These are phyloP conservation scores for Ceratocystis huliohia DNA, from an alignment of 2,329 filamentous ascomycete species.

Conservation along the genomic window DNA sequence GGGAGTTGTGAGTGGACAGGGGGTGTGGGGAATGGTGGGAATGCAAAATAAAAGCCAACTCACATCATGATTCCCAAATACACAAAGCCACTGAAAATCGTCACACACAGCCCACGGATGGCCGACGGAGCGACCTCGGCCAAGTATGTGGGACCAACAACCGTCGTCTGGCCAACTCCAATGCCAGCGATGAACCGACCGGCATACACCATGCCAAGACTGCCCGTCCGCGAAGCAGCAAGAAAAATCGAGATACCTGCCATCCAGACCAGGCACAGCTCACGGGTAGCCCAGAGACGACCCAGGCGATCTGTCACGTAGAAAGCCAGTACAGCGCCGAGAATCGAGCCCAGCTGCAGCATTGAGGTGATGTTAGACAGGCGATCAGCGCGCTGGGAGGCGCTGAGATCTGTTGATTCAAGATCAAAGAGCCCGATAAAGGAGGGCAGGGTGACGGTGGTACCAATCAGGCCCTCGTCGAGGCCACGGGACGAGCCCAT, in stretches of 20 bases:
- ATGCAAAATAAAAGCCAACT: background rate
- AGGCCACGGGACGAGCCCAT: slow-evolving; percentile 66
- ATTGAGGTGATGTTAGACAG: slow-evolving; percentile 67
- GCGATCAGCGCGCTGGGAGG: slow-evolving; percentile 49
- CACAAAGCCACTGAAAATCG: slow-evolving; percentile 41
- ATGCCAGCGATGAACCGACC: slow-evolving; percentile 54
- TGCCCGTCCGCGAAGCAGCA: slow-evolving; percentile 38
- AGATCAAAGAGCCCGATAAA: slow-evolving; percentile 38
- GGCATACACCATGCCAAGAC: slow-evolving; percentile 46
- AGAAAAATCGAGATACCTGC: slow-evolving; percentile 47
- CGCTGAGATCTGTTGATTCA: slow-evolving; percentile 40
- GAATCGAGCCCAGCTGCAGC: slow-evolving; percentile 68
- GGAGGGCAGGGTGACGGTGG: slow-evolving; percentile 32
- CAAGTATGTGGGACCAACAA: slow-evolving; percentile 59
- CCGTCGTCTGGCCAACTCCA: slow-evolving; percentile 53
- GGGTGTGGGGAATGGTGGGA: too few relatives aligned
- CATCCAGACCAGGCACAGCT: slow-evolving; percentile 46
- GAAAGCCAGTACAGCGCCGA: slow-evolving; percentile 52
- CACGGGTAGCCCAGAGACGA: slow-evolving; percentile 49
- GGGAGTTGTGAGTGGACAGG: too few relatives aligned
- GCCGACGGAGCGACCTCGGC: slow-evolving; percentile 58
- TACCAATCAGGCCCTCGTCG: slow-evolving; percentile 69
- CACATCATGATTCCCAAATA: slow-evolving; percentile 62
- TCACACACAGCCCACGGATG: slow-evolving; percentile 61
- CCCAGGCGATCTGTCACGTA: slow-evolving; percentile 47